These are phyloP conservation scores for Botrytis aclada DNA, from an alignment of 2,329 filamentous ascomycete genomes.

Conservation along the genomic window DNA sequence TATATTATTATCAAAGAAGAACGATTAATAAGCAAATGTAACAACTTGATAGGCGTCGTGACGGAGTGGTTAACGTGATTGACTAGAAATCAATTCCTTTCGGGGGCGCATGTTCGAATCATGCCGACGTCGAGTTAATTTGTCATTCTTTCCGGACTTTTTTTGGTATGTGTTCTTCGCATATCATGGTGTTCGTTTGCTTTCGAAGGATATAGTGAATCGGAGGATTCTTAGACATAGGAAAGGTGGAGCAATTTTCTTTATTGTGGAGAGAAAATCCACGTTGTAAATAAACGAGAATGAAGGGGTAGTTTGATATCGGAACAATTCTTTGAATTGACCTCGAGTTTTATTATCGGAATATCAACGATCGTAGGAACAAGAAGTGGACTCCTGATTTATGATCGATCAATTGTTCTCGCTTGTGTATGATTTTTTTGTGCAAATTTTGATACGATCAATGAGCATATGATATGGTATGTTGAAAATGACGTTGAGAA, in stretches of 20 bases:
- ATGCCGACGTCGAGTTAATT: neutral
- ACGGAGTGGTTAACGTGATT: slow-evolving; percentile 17
- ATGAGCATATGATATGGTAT: neutral
- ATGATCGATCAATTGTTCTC: neutral
- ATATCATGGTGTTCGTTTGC: no score
- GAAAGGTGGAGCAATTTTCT: neutral
- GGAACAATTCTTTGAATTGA: neutral
- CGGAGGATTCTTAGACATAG: neutral
- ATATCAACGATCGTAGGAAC: neutral
- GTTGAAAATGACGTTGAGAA: rapidly evolving
- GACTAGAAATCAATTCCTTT: slow-evolving; percentile 17
- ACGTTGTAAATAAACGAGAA: neutral
- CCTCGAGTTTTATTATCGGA: neutral
- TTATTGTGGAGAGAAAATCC: neutral
- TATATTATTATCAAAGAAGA: no score
- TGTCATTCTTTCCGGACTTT: rapidly evolving
- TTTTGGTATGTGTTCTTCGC: no score
- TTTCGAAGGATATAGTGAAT: neutral
- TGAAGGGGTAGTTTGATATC: neutral
- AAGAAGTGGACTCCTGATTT: neutral
- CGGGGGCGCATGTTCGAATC: slow-evolving; percentile 16
- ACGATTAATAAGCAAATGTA: no score
- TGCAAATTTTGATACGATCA: rapidly evolving
- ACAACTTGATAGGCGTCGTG: neutral
- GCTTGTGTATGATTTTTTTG: no score